Conservation (phyloP, 2,329 filamentous ascomycete genomes). For the Cadophora sp. region DNA sequence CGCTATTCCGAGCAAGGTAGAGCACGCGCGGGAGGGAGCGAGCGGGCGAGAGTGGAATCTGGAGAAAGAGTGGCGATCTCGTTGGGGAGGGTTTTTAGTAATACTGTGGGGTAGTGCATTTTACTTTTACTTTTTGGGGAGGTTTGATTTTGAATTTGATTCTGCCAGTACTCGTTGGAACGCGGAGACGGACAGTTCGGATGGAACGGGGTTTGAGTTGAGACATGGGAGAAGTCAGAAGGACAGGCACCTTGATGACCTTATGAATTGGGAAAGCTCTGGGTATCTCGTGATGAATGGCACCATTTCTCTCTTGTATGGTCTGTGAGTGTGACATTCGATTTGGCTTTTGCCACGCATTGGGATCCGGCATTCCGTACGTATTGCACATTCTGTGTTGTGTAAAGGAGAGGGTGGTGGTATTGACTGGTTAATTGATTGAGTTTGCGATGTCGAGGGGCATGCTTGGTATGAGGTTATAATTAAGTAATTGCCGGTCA, state of each 20-base stretch:
- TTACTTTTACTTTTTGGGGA: too few species aligned
- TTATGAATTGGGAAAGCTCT: background rate
- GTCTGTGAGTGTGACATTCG: background rate
- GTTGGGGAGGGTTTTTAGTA: background rate
- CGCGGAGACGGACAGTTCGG: too few species aligned
- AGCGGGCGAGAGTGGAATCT: background rate
- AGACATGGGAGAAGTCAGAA: too few species aligned
- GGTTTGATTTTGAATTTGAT: too few species aligned
- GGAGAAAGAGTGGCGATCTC: background rate
- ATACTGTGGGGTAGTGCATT: background rate
- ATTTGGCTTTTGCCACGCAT: background rate
- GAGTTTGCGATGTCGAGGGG: background rate
- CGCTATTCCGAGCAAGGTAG: background rate
- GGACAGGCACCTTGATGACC: background rate
- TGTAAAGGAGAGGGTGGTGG: background rate
- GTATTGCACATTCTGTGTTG: background rate
- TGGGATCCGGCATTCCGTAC: background rate
- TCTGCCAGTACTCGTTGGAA: too few species aligned
- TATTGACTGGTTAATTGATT: background rate
- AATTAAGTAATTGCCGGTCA: background rate
- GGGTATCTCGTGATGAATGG: background rate
- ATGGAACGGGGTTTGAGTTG: background rate
- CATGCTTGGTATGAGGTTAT: conserved; percentile 11
- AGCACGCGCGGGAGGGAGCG: background rate
- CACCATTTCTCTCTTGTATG: background rate